A percentile compares a stretch with the other conserved stretches of the same genome.
These are phyloP conservation scores for Aureobasidium sp. DNA, from an alignment of 2,329 filamentous ascomycete species.

Conservation along the genomic window DNA sequence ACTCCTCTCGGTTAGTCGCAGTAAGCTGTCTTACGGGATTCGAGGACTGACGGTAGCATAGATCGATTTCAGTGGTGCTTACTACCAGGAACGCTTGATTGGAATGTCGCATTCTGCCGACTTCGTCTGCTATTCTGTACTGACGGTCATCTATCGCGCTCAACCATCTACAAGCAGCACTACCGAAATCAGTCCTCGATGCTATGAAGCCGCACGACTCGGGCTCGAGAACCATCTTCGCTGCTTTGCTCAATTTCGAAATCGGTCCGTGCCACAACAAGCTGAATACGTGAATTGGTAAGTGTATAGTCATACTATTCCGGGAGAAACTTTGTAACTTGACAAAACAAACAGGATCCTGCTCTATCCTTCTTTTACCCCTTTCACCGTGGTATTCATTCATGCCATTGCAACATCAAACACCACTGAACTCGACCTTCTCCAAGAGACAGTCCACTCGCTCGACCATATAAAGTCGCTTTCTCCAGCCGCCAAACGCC, in stretches of 20 bases:
- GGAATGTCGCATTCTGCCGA: conserved; percentile 21
- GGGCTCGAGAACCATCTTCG: conserved; percentile 23
- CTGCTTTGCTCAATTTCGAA: conserved; percentile 22
- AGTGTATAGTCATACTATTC: not conserved
- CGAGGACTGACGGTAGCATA: not conserved
- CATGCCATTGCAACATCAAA: conserved; percentile 24
- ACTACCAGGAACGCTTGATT: conserved; percentile 18
- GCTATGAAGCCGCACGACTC: conserved; percentile 24
- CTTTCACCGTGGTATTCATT: conserved; percentile 25
- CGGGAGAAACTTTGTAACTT: not conserved
- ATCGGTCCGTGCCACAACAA: not conserved
- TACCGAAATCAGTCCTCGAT: conserved; percentile 25
- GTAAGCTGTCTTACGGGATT: accelerated
- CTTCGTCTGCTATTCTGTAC: conserved; percentile 24
- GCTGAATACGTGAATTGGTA: conserved; percentile 24
- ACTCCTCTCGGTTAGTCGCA: not conserved
- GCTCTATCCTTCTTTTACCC: conserved; percentile 25
- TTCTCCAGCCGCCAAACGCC: conserved; percentile 21
- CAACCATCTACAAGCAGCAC: conserved; percentile 22
- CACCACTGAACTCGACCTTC: conserved; percentile 12
- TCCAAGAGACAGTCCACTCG: conserved; percentile 23
- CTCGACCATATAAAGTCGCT: conserved; percentile 23
- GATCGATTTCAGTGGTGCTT: conserved; percentile 16
- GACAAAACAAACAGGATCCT: conserved; percentile 8
- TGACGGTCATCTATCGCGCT: conserved; percentile 25